These are phyloP conservation scores for Prasinococcaceae sp. DNA, from an alignment of 139 green algal genomes.

Conservation along the genomic window DNA sequence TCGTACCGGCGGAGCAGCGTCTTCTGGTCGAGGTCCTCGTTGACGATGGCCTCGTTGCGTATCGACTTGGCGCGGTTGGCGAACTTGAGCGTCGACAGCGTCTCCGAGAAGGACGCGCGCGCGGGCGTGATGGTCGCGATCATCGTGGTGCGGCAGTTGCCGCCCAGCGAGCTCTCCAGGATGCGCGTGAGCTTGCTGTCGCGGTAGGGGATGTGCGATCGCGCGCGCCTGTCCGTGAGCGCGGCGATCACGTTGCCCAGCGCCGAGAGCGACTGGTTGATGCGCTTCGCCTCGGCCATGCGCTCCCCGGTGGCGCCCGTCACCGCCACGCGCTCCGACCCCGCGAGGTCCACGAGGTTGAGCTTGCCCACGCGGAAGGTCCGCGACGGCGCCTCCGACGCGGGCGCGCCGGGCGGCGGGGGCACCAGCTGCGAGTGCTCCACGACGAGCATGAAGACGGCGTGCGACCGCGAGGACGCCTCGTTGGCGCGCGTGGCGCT, in stretches of 20 bases:
- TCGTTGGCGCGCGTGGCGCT: conserved; percentile 90
- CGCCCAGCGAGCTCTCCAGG: not conserved
- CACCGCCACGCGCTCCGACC: conserved; percentile 80
- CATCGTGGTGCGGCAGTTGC: conserved; percentile 57
- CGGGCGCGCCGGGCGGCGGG: too few relatives aligned
- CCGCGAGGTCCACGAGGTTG: conserved; percentile 92
- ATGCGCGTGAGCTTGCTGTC: conserved; percentile 80
- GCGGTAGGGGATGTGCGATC: conserved; percentile 78
- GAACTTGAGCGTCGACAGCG: conserved; percentile 61
- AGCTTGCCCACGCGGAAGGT: conserved; percentile 95
- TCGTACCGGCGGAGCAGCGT: conserved; percentile 91
- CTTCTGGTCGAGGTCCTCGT: conserved; percentile 88
- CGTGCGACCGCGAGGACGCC: conserved; percentile 48
- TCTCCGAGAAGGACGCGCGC: conserved; percentile 38
- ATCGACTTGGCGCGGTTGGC: conserved; percentile 89
- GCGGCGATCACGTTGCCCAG: conserved; percentile 94
- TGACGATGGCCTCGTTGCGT: conserved; percentile 75
- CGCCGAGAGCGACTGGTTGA: conserved; percentile 80
- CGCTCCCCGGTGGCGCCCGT: conserved; percentile 58
- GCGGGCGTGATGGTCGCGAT: conserved; percentile 72
- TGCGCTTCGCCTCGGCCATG: conserved; percentile 93
- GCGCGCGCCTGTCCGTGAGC: conserved; percentile 56
- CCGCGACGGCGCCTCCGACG: too few relatives aligned
- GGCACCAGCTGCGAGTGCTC: too few relatives aligned
- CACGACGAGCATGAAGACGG: conserved; percentile 85